A percentile compares a stretch with the other conserved stretches of the same genome.
phyloP scores from a whole-genome alignment of 108 stramenopile species.

The Nitzschia sp. region DNA sequence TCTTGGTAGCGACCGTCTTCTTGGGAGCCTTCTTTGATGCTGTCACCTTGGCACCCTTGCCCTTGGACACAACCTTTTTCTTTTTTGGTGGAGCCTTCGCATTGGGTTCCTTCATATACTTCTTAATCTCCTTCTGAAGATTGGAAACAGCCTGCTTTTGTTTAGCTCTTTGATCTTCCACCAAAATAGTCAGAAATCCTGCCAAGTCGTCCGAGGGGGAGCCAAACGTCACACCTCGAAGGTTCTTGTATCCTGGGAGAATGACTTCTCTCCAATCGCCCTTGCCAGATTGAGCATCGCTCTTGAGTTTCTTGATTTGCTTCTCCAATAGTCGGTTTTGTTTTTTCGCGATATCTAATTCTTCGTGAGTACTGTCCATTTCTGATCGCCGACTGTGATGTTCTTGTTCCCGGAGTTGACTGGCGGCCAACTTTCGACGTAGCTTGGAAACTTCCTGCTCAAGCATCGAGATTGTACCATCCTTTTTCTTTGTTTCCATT shows the following conservation, averaged over 20 bases:
- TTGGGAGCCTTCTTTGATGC: neutral
- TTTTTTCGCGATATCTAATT: slow-evolving; percentile 2
- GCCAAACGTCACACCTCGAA: slow-evolving; percentile 19
- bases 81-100: neutral
- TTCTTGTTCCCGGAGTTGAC: slow-evolving; percentile 17
- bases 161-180: slow-evolving; percentile 10
- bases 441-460: slow-evolving; percentile 21
- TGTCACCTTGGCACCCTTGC: neutral
- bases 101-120: slow-evolving; percentile 8
- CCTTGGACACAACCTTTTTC: neutral
- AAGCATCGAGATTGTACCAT: slow-evolving; percentile 19
- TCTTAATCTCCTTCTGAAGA: slow-evolving; percentile 9
- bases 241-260: slow-evolving; percentile 18
- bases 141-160: slow-evolving; percentile 6
- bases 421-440: slow-evolving; percentile 12
- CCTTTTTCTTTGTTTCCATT: slow-evolving; percentile 18
- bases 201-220: slow-evolving; percentile 14
- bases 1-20: neutral
- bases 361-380: slow-evolving; percentile 8
- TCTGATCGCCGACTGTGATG: slow-evolving; percentile 5
- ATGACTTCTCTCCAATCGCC: slow-evolving; percentile 19
- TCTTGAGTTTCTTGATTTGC: slow-evolving; percentile 17
- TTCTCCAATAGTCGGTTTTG: slow-evolving; percentile 19
- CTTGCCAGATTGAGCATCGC: neutral
- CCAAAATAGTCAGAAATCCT: slow-evolving; percentile 18